Base-by-base conservation (phyloP, 75 land plant genomes). In the Pinus taeda region DNA sequence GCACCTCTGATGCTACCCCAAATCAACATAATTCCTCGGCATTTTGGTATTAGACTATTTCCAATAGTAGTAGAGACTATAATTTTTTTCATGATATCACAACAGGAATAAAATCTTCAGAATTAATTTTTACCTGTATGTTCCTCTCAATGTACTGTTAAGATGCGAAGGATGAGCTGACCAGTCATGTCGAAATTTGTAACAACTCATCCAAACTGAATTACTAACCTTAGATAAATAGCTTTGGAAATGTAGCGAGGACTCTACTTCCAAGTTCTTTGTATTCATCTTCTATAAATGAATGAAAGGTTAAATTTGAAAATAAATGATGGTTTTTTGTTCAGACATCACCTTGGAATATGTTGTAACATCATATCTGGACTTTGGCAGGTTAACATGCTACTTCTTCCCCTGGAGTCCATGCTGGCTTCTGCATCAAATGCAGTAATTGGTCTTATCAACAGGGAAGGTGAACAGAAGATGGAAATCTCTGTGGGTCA, bases 361-460 rank as follows among this genome's bases (percentile, higher is more conserved):
- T 37, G 36, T 69, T 69, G 71, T 20, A 42, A 69, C 49, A 20
- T n/a, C 45, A 2, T 20, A 21, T 20, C 13, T 39, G 53, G 20
- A 21, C 58, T 22, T 55, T 74, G 53, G 76, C 91, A 95, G 98
- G 93, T 83, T 62, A 88, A 80, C 70, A 30, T 70, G 69, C 74
- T 90, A 60, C 89, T 96, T 22, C 87, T 87, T 64, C 97, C 97
- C 13, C 90, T 96, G 81, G 98, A 96, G 78, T 76, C 93, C 60
- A 60, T 89, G 80, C 81, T 96, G 70, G 76, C 88, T 18, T 87
- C 87, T 57, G 94, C 93, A 84, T 85, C 86, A 71, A 79, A 87
- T 82, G 79, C 88, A 29, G 81, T 91, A 78, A 74, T 71, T 62
- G 86, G 89, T 74, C 89, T 89, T 59, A 79, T 92, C 75, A 70